These are phyloP conservation scores for Gleditsia sinensis DNA, from an alignment of 306 rosid species.

Conservation along the genomic window DNA sequence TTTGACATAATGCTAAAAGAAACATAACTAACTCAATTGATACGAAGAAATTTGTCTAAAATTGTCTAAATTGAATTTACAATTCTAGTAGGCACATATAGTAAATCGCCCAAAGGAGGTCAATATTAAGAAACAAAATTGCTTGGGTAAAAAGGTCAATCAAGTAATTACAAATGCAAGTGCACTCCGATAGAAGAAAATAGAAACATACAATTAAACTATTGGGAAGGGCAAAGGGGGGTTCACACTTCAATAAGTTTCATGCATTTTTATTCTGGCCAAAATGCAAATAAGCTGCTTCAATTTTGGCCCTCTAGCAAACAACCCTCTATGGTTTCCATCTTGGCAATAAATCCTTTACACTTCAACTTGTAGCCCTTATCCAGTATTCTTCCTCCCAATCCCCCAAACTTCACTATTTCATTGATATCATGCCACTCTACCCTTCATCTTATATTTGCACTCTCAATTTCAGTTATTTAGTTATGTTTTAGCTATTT, in stretches of 20 bases:
- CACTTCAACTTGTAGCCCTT: no score
- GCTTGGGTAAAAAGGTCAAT: constrained; percentile 12
- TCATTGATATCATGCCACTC: no score
- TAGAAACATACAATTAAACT: not conserved
- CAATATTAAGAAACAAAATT: not conserved
- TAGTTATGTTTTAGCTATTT: not conserved
- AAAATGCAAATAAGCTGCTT: not conserved
- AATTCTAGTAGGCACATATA: not conserved
- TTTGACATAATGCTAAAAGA: constrained; percentile 23
- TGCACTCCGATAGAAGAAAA: not conserved
- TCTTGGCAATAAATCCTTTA: not conserved
- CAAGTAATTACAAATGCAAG: constrained; percentile 1
- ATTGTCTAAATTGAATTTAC: no score
- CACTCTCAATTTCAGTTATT: not conserved
- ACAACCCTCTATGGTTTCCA: not conserved
- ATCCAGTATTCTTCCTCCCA: no score
- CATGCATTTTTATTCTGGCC: not conserved
- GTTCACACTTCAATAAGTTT: not conserved
- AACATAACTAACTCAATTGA: constrained; percentile 9
- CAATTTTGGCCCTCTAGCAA: not conserved
- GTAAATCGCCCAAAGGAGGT: constrained; percentile 21
- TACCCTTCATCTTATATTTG: not conserved
- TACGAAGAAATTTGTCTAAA: not conserved
- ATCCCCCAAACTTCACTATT: no score
- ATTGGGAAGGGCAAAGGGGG: not conserved